Evolutionary conservation across 345 rosid genomes (phyloP), one percentile per base, ranked within the genome.

Genomic region (Euphorbia peplus): DNA sequence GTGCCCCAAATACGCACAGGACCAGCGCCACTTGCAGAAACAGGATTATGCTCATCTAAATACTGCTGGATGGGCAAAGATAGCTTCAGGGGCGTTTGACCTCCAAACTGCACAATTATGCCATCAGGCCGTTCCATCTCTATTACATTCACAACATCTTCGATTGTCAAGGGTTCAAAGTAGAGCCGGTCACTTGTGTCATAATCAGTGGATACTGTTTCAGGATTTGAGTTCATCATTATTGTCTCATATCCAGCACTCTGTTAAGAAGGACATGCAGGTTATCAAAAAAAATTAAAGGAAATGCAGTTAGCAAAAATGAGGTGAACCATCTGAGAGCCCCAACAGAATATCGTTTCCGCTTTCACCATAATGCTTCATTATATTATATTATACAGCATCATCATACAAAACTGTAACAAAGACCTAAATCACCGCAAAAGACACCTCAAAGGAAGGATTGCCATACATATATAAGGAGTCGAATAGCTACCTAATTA

Each of bases 201-300:
- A 70, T 95, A 95, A 79, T 91, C 99, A 11, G 97, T 89, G 54
- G 96, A 91, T 59, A 90, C 99, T 2, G 99, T 91, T 74, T 95
- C 99, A 48, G 99, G 99, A 76, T 95, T 95, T 50, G 98, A 91
- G 76, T 95, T 95, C 93, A 95, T 83, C 99, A 91, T 91, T 73
- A 95, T 90, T 67, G 99, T 95, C 85, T 95, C 99, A 75, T 79
- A 95, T 79, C 96, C 96, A 42, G 97, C 98, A 78, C 83, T 81
- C 98, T 93, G 91, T 77, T 83, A 50, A 51, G 18, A 1, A 39
- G 6, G 26, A 26, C n/a, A n/a, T n/a, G n/a, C n/a, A n/a, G n/a
- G n/a, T n/a, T n/a, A n/a, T n/a, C n/a, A n/a, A n/a, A n/a, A n/a
- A n/a, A n/a, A n/a, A n/a, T n/a, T n/a, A n/a, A 67, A 55, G 24